Base-by-base conservation (phyloP, 352 stramenopile species). In the Peronospora belbahrii region DNA sequence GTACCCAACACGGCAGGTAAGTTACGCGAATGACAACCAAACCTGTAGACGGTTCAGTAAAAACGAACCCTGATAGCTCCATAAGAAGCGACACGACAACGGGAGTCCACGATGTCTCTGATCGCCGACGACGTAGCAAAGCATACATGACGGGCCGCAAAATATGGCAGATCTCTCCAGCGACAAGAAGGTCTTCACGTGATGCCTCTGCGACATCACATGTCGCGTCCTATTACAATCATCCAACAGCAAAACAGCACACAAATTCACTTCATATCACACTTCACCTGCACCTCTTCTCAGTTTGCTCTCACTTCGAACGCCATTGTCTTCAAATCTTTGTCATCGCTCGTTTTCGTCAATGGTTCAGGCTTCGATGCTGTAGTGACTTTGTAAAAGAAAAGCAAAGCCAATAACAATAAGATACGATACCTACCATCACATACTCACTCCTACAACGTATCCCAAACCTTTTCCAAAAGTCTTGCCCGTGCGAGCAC, bases 141-240 rank as follows among this genome's bases (percentile, higher is more conserved):
- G 76, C 77, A 56, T 87, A 93, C 23, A 83, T 58, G 2, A 87
- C 53, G 6, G 81, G 81, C 7, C 81, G 74, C 24, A 89, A 51
- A 33, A 89, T 85, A 40, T 93, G 81, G 20, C 86, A 76, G 32
- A 89, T 22, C 48, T 93, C 81, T 30, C 78, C 78, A 10, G 49
- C 62, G 19, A 90, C 39, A 10, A 90, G 62, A 40, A 83, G 20
- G 22, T 74, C 51, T 48, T 81, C 70, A 11, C 60, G 62, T 14
- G 50, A 45, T 10, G 50, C 52, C 14, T 74, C 54, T 0, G 46
- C 52, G 14, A 79, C 51, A 30, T 63, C 40, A 24, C 70, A 56
- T 32, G 75, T 75, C 32, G 75, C 59, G 22, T 87, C 62, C 78
- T 85, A 45, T n/a, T 9, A 0, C 38, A 51, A n/a, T 20, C 8